Conservation (phyloP, 2,329 filamentous ascomycete genomes). For the Thelonectria blattea region DNA sequence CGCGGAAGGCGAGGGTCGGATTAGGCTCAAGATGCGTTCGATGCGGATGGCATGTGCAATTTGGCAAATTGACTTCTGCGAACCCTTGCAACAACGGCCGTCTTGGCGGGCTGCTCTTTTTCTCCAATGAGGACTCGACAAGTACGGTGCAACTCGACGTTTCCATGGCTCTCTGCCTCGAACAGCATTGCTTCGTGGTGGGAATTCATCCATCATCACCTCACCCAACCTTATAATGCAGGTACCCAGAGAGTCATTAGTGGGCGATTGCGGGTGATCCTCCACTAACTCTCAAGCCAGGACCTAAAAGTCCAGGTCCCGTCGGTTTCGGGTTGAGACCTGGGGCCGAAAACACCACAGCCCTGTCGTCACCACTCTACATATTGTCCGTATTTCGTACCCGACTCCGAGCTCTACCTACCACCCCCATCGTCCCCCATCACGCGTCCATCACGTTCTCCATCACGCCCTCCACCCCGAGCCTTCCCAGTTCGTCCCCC, state of each 20-base stretch:
- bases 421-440: neutral
- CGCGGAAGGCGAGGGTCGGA: neutral
- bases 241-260: neutral
- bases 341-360: neutral
- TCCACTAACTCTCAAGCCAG: conserved; percentile 1
- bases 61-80: neutral
- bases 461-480: conserved; percentile 5
- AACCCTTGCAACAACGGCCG: neutral
- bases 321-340: neutral
- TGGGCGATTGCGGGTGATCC: neutral
- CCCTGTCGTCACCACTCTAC: neutral
- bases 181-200: no score
- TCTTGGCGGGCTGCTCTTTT: neutral
- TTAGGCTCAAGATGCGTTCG: neutral
- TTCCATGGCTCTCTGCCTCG: no score
- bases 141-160: neutral
- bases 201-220: no score
- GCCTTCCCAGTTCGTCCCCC: neutral
- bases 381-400: no score
- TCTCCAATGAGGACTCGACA: neutral
- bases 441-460: conserved; percentile 2
- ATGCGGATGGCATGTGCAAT: neutral
- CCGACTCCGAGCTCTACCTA: no score
- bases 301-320: neutral
- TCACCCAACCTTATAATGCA: neutral